Conservation (phyloP, 371 early-diverging fungal genomes). For the Lichtheimia ramosa region DNA sequence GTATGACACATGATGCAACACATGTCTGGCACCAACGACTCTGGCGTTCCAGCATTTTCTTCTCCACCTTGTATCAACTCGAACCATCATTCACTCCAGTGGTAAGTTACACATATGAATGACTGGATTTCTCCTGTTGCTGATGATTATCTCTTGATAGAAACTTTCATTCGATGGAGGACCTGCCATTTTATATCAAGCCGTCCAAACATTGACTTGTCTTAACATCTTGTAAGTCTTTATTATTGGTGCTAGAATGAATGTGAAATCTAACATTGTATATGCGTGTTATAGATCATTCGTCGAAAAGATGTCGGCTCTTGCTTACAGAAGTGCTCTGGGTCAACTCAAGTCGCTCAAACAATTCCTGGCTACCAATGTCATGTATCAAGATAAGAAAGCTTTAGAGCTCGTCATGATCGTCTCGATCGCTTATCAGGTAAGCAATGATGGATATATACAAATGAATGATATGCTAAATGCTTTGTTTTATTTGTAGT, state of each 20-base stretch:
- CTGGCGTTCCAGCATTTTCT: slow-evolving; percentile 41
- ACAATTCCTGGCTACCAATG: slow-evolving; percentile 24
- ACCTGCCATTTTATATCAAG: slow-evolving; percentile 57
- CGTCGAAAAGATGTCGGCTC: slow-evolving; percentile 40
- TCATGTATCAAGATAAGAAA: slow-evolving; percentile 28
- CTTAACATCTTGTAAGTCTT: slow-evolving; percentile 58
- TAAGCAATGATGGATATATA: slow-evolving; percentile 9
- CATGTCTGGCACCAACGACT: slow-evolving; percentile 38
- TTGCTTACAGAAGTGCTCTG: slow-evolving; percentile 38
- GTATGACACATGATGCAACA: slow-evolving; percentile 42
- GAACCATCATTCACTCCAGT: slow-evolving; percentile 18
- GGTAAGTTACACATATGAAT: slow-evolving; percentile 16
- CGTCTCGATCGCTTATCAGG: slow-evolving; percentile 38
- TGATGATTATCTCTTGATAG: neutral
- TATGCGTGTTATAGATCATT: slow-evolving; percentile 20
- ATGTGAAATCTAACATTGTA: neutral
- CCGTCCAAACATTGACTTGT: slow-evolving; percentile 55
- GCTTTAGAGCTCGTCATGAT: slow-evolving; percentile 32
- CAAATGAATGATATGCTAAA: neutral
- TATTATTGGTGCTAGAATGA: neutral
- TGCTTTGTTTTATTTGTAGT: slow-evolving; percentile 4
- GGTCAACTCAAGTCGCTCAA: slow-evolving; percentile 29
- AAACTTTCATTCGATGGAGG: slow-evolving; percentile 29
- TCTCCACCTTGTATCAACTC: slow-evolving; percentile 27
- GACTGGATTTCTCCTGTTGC: neutral